Evolutionary conservation across 768 basidiomycete genomes (phyloP).

Genomic region (Lentinula sp.): DNA sequence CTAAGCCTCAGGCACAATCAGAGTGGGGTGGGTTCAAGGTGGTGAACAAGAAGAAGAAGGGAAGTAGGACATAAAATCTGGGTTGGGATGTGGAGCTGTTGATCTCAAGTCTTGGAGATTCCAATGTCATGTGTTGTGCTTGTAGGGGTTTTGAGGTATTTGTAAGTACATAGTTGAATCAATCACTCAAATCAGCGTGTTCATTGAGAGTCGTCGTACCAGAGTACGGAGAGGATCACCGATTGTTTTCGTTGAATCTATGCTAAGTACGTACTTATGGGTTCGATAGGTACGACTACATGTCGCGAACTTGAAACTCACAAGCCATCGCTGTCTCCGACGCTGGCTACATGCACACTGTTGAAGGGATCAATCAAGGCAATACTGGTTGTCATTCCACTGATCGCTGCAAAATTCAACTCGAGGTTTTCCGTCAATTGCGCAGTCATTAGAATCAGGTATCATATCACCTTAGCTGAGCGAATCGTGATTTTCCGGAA

Average conservation of each 20-base stretch:
- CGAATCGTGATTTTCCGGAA: not conserved
- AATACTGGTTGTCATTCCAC: conserved; percentile 10
- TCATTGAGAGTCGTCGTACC: no score
- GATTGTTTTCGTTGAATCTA: no score
- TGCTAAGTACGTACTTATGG: no score
- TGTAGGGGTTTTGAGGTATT: no score
- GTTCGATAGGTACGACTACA: no score
- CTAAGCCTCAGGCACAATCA: conserved; percentile 60
- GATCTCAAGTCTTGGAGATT: not conserved
- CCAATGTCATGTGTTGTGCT: not conserved
- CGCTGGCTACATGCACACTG: conserved; percentile 9
- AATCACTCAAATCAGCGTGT: no score
- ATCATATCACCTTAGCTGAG: not conserved
- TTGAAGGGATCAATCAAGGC: conserved; percentile 11
- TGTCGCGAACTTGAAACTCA: not conserved
- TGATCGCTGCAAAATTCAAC: conserved; percentile 8
- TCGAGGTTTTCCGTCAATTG: not conserved
- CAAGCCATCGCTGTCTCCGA: conserved; percentile 13
- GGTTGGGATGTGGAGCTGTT: not conserved
- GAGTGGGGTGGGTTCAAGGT: conserved; percentile 92
- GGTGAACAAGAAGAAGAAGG: conserved; percentile 94
- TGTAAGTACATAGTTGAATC: no score
- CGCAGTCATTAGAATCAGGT: not conserved
- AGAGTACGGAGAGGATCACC: no score
- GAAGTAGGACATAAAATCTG: conserved; percentile 36